A percentile compares a stretch with the other conserved stretches of the same genome.
These are phyloP conservation scores for Panicum miliaceum DNA, from an alignment of 176 grass and related monocot species.

Conservation along the genomic window DNA sequence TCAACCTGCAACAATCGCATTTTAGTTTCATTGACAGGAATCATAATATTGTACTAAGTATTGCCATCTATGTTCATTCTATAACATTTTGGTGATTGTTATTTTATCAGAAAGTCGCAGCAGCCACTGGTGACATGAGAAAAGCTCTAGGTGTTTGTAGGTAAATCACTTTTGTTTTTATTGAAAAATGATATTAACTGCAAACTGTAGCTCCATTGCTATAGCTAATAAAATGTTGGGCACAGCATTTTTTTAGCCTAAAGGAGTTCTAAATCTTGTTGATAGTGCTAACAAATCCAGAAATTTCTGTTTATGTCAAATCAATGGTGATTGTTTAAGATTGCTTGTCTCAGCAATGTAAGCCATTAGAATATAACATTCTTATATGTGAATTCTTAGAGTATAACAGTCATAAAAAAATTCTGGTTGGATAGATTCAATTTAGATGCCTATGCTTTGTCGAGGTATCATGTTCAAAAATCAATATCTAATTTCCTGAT, in stretches of 20 bases:
- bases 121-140: slow-evolving; percentile 94
- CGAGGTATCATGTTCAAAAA: too few relatives aligned
- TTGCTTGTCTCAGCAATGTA: not conserved
- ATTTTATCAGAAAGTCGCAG: slow-evolving; percentile 81
- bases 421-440: too few relatives aligned
- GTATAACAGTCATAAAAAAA: too few relatives aligned
- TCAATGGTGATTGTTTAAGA: not conserved
- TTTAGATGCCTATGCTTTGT: too few relatives aligned
- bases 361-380: not conserved
- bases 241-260: not conserved
- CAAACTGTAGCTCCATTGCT: not conserved
- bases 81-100: slow-evolving; percentile 30
- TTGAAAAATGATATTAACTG: slow-evolving; percentile 10
- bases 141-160: slow-evolving; percentile 90
- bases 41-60: not conserved
- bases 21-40: slow-evolving; percentile 18
- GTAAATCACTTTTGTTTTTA: slow-evolving; percentile 53
- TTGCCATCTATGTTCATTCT: not conserved
- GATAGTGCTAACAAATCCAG: not conserved
- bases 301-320: not conserved
- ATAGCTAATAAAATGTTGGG: slow-evolving; percentile 3
- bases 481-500: too few relatives aligned
- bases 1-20: not conserved
- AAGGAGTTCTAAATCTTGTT: not conserved
- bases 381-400: slow-evolving; percentile 45